A percentile compares a stretch with the other conserved stretches of the same genome.
phyloP scores from a whole-genome alignment of 805 yeast genomes.

The Maudiozyma turicensis region DNA sequence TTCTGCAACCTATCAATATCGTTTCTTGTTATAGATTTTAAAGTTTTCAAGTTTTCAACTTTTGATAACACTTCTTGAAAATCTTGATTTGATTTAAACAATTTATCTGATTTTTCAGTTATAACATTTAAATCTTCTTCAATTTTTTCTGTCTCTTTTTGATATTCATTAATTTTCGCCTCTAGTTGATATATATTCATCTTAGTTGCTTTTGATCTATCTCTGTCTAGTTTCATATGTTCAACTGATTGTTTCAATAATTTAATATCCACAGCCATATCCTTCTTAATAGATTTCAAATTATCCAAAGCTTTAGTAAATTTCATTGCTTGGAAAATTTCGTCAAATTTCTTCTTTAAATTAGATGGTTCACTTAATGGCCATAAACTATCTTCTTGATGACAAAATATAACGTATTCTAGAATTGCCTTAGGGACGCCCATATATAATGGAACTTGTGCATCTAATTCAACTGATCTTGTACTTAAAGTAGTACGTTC shows the following conservation, averaged over 20 bases:
- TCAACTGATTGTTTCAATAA: conserved; percentile 69
- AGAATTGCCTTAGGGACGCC: conserved; percentile 85
- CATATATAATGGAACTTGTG: conserved; percentile 66
- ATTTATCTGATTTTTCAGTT: conserved; percentile 47
- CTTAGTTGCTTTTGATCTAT: conserved; percentile 53
- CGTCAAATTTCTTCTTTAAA: conserved; percentile 88
- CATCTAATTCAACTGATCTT: conserved; percentile 74
- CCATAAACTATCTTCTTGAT: conserved; percentile 96
- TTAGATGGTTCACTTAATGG: conserved; percentile 87
- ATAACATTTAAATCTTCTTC: conserved; percentile 41
- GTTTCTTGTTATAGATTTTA: conserved; percentile 35
- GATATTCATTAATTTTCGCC: conserved; percentile 35
- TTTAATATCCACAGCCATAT: conserved; percentile 64
- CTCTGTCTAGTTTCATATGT: conserved; percentile 64
- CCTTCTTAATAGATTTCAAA: conserved; percentile 66
- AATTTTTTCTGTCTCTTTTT: conserved; percentile 39
- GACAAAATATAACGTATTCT: conserved; percentile 92
- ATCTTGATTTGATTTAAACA: conserved; percentile 72
- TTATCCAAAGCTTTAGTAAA: conserved; percentile 84
- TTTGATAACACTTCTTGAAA: conserved; percentile 64
- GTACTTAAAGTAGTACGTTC: conserved; percentile 69
- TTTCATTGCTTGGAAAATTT: conserved; percentile 89
- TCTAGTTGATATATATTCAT: conserved; percentile 38
- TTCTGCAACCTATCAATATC: conserved; percentile 41
- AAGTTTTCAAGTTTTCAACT: conserved; percentile 46